Evolutionary conservation across 2,329 filamentous ascomycete genomes (phyloP).

Genomic region (Diaporthe citri): DNA sequence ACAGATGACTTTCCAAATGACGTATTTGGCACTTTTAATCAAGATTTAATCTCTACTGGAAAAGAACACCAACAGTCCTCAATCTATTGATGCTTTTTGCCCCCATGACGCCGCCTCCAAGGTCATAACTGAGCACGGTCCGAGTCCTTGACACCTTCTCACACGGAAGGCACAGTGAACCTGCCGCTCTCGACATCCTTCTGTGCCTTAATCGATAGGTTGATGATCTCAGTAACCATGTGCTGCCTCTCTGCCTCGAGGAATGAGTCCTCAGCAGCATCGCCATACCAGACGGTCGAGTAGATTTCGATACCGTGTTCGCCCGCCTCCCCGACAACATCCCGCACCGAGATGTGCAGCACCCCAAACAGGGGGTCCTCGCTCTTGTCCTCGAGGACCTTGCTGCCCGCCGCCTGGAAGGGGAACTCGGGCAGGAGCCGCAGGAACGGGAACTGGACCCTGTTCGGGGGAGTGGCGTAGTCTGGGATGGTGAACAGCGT

Average conservation of each 20-base stretch:
- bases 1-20: neutral
- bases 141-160: neutral
- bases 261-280: constrained; percentile 42
- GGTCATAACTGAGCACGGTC: no score
- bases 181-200: constrained; percentile 43
- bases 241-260: constrained; percentile 45
- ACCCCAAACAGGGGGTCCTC: constrained; percentile 41
- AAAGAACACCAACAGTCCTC: neutral
- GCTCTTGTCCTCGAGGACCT: constrained; percentile 42
- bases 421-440: constrained; percentile 40
- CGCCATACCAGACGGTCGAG: constrained; percentile 44
- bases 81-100: neutral
- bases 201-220: constrained; percentile 41
- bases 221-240: constrained; percentile 45
- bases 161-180: constrained; percentile 6
- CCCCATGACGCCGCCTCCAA: neutral
- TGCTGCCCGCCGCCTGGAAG: constrained; percentile 46
- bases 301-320: constrained; percentile 42
- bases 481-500: constrained; percentile 53
- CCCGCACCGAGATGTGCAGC: constrained; percentile 43
- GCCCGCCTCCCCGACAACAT: constrained; percentile 34
- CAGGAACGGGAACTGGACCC: constrained; percentile 50
- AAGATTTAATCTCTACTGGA: no score
- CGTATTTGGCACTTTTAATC: neutral
- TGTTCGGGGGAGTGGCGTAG: constrained; percentile 44